Evolutionary conservation across 148 eudicot species (phyloP).

Genomic region (Amaranthus palmeri): DNA sequence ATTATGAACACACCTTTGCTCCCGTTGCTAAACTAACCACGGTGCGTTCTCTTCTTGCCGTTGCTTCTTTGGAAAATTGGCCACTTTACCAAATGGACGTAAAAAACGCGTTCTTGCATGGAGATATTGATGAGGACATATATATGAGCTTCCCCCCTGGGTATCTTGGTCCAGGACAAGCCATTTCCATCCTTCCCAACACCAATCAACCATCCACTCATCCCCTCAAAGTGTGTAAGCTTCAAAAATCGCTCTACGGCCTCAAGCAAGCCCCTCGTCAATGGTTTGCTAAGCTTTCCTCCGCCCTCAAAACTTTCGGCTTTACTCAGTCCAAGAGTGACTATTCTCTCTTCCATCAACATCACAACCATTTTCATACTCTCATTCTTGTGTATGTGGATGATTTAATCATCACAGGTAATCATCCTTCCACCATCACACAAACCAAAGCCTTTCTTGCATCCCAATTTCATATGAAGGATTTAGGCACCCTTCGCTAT

Average conservation of each 20-base stretch:
- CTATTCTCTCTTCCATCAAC: not conserved
- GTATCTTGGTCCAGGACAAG: too few species aligned
- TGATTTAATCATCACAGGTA: not conserved
- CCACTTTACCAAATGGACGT: too few species aligned
- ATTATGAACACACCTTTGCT: too few species aligned
- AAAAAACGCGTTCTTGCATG: too few species aligned
- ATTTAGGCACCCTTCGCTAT: not conserved
- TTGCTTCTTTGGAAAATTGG: too few species aligned
- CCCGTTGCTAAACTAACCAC: too few species aligned
- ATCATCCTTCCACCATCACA: not conserved
- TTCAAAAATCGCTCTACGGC: not conserved
- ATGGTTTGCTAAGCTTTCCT: not conserved
- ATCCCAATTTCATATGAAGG: constrained; percentile 13
- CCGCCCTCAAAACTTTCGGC: not conserved
- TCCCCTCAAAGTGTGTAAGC: too few species aligned
- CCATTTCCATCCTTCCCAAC: too few species aligned
- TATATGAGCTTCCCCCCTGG: too few species aligned
- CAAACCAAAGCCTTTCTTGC: not conserved
- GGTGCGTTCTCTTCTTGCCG: too few species aligned
- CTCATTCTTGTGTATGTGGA: not conserved
- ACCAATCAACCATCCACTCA: too few species aligned
- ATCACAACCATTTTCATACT: not conserved
- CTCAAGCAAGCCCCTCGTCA: not conserved
- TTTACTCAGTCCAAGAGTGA: not conserved
- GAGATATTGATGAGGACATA: too few species aligned